phyloP scores from a whole-genome alignment of 176 grass and related monocot species.

The Saccharum officinarum region DNA sequence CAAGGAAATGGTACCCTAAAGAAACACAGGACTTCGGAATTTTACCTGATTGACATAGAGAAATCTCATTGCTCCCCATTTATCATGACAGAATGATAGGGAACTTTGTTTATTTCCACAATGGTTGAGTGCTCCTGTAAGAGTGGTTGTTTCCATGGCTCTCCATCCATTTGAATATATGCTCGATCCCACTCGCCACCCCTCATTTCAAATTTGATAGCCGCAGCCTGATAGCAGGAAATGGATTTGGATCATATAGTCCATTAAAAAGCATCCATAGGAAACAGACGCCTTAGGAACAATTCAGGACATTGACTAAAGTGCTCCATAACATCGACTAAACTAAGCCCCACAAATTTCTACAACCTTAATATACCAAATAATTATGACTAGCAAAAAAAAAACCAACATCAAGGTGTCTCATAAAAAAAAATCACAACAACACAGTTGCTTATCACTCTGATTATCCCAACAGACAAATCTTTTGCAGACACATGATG shows the following conservation, averaged over 20 bases:
- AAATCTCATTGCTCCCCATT: conserved; percentile 57
- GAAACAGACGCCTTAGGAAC: background rate
- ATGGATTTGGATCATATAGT: background rate
- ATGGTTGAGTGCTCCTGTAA: conserved; percentile 63
- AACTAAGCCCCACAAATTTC: background rate
- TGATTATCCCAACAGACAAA: background rate
- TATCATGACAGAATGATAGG: conserved; percentile 75
- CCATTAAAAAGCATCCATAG: background rate
- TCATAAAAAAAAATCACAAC: background rate
- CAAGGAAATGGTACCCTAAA: background rate
- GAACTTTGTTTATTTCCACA: conserved; percentile 80
- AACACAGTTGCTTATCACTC: background rate
- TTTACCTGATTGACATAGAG: conserved; percentile 33
- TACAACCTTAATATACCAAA: background rate
- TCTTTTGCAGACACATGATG: background rate
- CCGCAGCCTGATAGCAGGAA: conserved; percentile 64
- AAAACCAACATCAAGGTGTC: background rate
- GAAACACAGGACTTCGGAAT: background rate
- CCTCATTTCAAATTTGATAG: conserved; percentile 87
- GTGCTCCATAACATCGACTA: background rate
- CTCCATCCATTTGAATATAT: conserved; percentile 92
- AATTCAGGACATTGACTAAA: background rate
- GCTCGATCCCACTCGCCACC: conserved; percentile 71
- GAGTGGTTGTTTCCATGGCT: conserved; percentile 91
- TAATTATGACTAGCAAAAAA: background rate